Evolutionary conservation across 768 basidiomycete genomes (phyloP).

Genomic region (Serendipita sp.): DNA sequence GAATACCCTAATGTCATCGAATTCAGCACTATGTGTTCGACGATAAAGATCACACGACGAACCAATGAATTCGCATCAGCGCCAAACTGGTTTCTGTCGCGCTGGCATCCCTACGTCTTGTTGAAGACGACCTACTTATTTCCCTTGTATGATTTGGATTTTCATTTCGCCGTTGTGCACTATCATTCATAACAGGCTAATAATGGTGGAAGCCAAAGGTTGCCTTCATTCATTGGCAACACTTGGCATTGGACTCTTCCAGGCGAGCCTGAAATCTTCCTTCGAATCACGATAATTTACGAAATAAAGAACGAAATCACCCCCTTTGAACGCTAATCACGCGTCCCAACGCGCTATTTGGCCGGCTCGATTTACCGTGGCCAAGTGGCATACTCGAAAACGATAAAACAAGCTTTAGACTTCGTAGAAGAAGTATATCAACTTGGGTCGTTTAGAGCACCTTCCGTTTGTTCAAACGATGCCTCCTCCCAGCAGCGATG

Average conservation of each 20-base stretch:
- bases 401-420: background rate
- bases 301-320: too few relatives aligned
- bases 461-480: background rate
- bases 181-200: background rate
- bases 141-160: background rate
- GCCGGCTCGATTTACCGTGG: too few relatives aligned
- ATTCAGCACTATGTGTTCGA: background rate
- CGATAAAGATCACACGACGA: background rate
- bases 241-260: too few relatives aligned
- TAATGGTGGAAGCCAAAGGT: background rate
- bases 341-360: too few relatives aligned
- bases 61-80: background rate
- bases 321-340: too few relatives aligned
- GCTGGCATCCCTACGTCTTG: background rate
- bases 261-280: background rate
- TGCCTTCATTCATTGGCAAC: too few relatives aligned
- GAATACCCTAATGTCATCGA: constrained; percentile 28
- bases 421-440: background rate
- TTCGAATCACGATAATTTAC: background rate
- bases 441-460: background rate
- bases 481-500: background rate
- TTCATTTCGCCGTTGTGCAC: background rate
- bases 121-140: background rate
- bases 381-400: too few relatives aligned
- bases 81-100: background rate